Conservation (phyloP, 495 filamentous ascomycete species). For the Annulohypoxylon maeteangense region DNA sequence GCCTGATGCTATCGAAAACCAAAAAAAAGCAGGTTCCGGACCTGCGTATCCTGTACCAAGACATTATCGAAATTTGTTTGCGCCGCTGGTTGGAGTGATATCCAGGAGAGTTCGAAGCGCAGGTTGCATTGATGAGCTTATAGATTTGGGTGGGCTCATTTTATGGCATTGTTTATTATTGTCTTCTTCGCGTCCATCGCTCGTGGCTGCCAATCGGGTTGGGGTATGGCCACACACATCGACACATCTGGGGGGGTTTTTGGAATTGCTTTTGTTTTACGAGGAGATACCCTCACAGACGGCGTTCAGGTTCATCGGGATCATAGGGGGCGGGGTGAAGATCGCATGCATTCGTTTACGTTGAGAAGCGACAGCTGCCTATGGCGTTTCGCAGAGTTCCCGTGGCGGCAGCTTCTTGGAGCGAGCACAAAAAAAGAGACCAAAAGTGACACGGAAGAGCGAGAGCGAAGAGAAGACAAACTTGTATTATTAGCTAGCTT, state of each 20-base stretch:
- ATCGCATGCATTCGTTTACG: constrained; percentile 44
- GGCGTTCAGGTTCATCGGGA: constrained; percentile 47
- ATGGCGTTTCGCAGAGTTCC: constrained; percentile 21
- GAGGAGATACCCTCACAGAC: constrained; percentile 51
- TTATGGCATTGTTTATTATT: constrained; percentile 38
- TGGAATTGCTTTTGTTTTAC: constrained; percentile 28
- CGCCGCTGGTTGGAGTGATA: constrained; percentile 39
- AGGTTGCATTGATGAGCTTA: constrained; percentile 46
- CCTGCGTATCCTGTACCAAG: constrained; percentile 40
- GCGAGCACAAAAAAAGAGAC: constrained; percentile 27
- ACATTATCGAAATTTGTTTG: constrained; percentile 40
- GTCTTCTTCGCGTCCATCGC: constrained; percentile 46
- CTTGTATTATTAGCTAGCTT: constrained; percentile 50
- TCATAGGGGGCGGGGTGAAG: constrained; percentile 30
- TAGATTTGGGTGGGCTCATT: constrained; percentile 49
- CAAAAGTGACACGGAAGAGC: constrained; percentile 39
- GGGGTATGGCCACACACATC: constrained; percentile 38
- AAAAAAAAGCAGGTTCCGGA: constrained; percentile 36
- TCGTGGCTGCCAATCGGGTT: constrained; percentile 43
- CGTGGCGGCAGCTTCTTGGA: constrained; percentile 33
- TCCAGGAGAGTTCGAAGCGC: constrained; percentile 47
- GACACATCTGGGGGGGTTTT: constrained; percentile 36
- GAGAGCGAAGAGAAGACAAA: constrained; percentile 40
- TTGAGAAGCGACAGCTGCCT: constrained; percentile 30
- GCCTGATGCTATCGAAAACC: constrained; percentile 40